Conservation (phyloP, 2,329 filamentous ascomycete species). For the Beauveria brongniartii region DNA sequence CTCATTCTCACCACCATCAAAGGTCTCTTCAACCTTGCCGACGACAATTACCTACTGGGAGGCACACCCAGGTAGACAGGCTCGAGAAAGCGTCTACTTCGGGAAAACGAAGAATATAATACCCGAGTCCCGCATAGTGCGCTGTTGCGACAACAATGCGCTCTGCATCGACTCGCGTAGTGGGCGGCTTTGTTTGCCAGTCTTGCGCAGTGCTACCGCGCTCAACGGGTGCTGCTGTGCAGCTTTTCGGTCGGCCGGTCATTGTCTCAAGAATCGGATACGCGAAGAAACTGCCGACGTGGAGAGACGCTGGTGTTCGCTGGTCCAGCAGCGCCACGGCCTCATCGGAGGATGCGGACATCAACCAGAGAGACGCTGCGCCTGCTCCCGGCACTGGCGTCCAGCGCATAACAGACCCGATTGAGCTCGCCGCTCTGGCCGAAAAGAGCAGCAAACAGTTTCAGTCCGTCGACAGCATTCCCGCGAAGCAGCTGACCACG, state of each 20-base stretch:
- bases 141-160: conserved; percentile 26
- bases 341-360: background rate
- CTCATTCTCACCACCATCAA: background rate
- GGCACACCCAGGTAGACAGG: background rate
- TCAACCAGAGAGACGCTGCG: background rate
- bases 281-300: background rate
- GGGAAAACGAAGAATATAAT: background rate
- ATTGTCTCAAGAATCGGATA: conserved; percentile 7
- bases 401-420: conserved; percentile 27
- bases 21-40: background rate
- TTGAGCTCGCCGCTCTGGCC: conserved; percentile 33
- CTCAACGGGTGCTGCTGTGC: conserved; percentile 14
- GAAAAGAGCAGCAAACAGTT: conserved; percentile 36
- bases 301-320: conserved; percentile 15
- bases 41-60: background rate
- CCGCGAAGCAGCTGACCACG: conserved; percentile 33
- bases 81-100: background rate
- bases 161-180: conserved; percentile 23
- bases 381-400: background rate
- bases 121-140: no score
- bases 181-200: conserved; percentile 34
- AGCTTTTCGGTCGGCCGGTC: conserved; percentile 18
- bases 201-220: conserved; percentile 31
- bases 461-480: conserved; percentile 36
- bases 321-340: conserved; percentile 21